phyloP scores from a whole-genome alignment of 169 alveolate genomes.

The Besnoitia besnoiti region DNA sequence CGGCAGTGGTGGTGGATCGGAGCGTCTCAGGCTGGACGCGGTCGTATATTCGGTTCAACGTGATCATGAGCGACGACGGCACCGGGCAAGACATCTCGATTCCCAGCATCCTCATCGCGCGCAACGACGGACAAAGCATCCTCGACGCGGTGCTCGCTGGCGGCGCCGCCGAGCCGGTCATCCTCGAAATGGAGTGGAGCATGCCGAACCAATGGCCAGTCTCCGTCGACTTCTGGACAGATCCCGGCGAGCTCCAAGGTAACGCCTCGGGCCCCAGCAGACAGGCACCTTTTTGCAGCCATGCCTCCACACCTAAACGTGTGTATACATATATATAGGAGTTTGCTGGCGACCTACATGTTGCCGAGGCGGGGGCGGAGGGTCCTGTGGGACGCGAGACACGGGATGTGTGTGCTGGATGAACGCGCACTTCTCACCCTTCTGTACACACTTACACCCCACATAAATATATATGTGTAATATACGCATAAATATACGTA shows the following conservation, averaged over 20 bases:
- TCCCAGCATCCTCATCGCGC: conserved; percentile 53
- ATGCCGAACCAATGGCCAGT: conserved; percentile 65
- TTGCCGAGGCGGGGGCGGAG: too few species aligned
- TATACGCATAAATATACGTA: background rate
- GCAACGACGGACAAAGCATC: conserved; percentile 48
- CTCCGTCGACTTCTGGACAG: conserved; percentile 61
- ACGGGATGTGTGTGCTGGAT: too few species aligned
- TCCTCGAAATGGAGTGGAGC: conserved; percentile 60
- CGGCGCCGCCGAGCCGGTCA: conserved; percentile 44
- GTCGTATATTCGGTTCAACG: conserved; percentile 58
- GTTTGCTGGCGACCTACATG: too few species aligned
- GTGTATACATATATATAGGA: background rate
- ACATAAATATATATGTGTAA: too few species aligned
- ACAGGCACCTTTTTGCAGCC: background rate
- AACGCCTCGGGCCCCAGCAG: too few species aligned
- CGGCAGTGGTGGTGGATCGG: conserved; percentile 66
- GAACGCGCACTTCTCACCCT: too few species aligned
- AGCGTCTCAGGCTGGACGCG: conserved; percentile 65
- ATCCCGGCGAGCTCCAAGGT: conserved; percentile 61
- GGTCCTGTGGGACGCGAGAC: too few species aligned
- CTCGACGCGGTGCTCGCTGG: background rate
- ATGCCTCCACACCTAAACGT: background rate
- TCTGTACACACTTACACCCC: too few species aligned
- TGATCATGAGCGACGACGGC: conserved; percentile 68
- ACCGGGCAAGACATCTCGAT: conserved; percentile 56